Evolutionary conservation across 768 basidiomycete species (phyloP).

Genomic region (Vishniacozyma victoriae): DNA sequence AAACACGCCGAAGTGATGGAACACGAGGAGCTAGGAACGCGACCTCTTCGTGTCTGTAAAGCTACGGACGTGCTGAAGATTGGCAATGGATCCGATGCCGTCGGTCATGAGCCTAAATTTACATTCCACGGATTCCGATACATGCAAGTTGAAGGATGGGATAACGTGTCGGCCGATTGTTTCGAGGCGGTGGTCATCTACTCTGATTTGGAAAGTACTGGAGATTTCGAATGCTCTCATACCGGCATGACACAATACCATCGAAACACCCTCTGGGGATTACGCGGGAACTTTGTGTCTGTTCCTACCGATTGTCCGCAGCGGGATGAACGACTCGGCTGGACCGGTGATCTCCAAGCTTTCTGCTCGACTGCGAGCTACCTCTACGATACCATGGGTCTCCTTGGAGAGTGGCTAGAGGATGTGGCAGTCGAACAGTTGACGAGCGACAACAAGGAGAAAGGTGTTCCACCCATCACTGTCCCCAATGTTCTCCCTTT

Average conservation of each 20-base stretch:
- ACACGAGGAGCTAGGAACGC: constrained; percentile 34
- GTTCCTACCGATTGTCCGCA: constrained; percentile 45
- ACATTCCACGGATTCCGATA: constrained; percentile 45
- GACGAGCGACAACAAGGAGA: constrained; percentile 10
- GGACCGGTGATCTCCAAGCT: constrained; percentile 44
- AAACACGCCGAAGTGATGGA: constrained; percentile 42
- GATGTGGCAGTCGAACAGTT: constrained; percentile 32
- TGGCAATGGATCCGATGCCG: constrained; percentile 13
- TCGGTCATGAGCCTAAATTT: constrained; percentile 37
- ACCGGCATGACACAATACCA: constrained; percentile 25
- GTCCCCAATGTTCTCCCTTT: constrained; percentile 18
- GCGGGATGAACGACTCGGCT: constrained; percentile 44
- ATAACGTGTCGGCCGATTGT: constrained; percentile 4
- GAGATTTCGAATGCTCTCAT: constrained; percentile 33
- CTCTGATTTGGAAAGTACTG: constrained; percentile 29
- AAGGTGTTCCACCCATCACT: constrained; percentile 23
- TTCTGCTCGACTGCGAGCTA: constrained; percentile 37
- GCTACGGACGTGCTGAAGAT: constrained; percentile 17
- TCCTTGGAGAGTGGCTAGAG: constrained; percentile 23
- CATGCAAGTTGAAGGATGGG: constrained; percentile 25
- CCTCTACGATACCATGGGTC: constrained; percentile 30
- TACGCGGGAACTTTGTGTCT: constrained; percentile 30
- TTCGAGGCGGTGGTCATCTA: constrained; percentile 27
- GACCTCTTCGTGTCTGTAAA: constrained; percentile 33
- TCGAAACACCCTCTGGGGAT: constrained; percentile 31